These are phyloP conservation scores for Kondoa subrosea DNA, from an alignment of 768 basidiomycete species.

Conservation along the genomic window DNA sequence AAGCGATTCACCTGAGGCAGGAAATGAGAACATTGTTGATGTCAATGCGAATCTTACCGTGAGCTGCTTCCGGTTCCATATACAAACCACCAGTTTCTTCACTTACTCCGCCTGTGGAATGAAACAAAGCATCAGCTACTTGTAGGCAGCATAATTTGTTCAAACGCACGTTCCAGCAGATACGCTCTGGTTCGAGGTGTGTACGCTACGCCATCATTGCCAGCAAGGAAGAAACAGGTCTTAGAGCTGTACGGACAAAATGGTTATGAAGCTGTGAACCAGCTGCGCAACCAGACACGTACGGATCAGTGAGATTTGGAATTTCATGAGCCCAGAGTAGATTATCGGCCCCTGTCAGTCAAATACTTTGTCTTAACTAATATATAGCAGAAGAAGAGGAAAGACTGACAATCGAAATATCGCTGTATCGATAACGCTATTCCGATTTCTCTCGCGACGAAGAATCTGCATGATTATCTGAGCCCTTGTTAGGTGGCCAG, in stretches of 20 bases:
- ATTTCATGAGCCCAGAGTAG: constrained; percentile 82
- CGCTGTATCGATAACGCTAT: constrained; percentile 56
- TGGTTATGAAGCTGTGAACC: neutral
- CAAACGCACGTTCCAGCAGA: constrained; percentile 54
- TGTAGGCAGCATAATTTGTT: neutral
- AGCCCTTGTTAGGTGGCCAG: too few relatives aligned
- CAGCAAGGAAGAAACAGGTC: constrained; percentile 63
- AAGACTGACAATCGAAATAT: constrained; percentile 18
- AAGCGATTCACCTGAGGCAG: constrained; percentile 39
- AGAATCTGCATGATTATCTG: constrained; percentile 40
- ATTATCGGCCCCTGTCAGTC: constrained; percentile 48
- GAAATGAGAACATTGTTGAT: neutral
- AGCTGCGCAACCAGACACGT: neutral
- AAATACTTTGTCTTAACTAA: neutral
- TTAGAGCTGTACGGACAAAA: constrained; percentile 40
- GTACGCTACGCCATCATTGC: constrained; percentile 60
- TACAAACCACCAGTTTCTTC: constrained; percentile 42
- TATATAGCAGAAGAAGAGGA: neutral
- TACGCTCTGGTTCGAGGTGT: constrained; percentile 61
- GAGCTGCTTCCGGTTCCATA: constrained; percentile 47
- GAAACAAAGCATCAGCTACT: neutral
- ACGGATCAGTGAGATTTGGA: constrained; percentile 6
- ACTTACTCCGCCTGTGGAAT: constrained; percentile 1
- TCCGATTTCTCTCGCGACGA: constrained; percentile 72
- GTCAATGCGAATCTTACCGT: constrained; percentile 32